Base-by-base conservation (phyloP, 306 rosid genomes). In the Castanea sativa region DNA sequence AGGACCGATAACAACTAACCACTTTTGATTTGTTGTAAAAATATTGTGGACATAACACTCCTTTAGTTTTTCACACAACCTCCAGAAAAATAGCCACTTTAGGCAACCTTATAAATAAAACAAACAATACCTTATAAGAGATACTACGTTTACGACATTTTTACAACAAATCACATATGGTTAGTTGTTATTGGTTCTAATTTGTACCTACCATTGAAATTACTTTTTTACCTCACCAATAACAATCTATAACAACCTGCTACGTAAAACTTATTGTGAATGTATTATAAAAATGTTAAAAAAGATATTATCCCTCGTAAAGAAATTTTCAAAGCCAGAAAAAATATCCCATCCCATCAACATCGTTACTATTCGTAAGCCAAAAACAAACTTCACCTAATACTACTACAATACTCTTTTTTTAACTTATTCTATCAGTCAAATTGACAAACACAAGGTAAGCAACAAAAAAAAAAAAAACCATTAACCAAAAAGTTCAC, bases 401-500 rank as follows among this genome's bases (percentile, higher is more conserved):
- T 29, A 29, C 30, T 29, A 29, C 30, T 29, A 29, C 30, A 29
- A 2, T 29, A 29, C 30, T 29, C 30, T 29, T 2, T 29, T 29
- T 29, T 29, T 29, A 29, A 29, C 30, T 29, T 2, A 29, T 29
- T 29, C 30, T 0, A 2, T 29, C 30, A 61, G 67, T 30, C 77
- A 82, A 72, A 23, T 69, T 6, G 14, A 55, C 51, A 74, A 73
- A 77, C 27, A 21, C 11, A 16, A 23, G 38, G 45, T 19, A 12
- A 23, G 52, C 38, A 67, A 65, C n/a, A n/a, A 23, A 23, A 23
- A 23, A 23, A 21, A 21, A 23, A 16, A 32, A 58, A 79, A 21
- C 3, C n/a, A 38, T 10, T 38, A 7, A 38, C 45, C 45, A 38
- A 38, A 38, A 38, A 38, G 11, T 38, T 38, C 19, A 85, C 98